phyloP scores from a whole-genome alignment of 257 asterid genomes.

The Henckelia pumila region DNA sequence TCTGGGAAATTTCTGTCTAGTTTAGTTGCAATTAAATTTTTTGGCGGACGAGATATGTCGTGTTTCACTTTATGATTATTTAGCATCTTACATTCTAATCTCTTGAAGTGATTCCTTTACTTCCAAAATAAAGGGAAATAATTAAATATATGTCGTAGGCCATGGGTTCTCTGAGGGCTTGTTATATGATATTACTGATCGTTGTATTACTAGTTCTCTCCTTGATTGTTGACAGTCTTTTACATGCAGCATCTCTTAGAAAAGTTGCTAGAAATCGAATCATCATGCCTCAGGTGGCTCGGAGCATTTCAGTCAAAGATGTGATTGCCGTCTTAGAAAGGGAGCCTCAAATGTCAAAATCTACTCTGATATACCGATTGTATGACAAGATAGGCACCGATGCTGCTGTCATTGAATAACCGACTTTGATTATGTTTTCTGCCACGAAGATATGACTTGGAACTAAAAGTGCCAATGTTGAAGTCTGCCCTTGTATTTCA shows the following conservation, averaged over 20 bases:
- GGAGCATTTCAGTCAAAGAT: constrained; percentile 74
- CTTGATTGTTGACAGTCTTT: neutral
- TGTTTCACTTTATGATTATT: neutral
- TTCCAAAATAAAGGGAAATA: neutral
- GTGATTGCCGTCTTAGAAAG: constrained; percentile 81
- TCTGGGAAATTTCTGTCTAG: neutral
- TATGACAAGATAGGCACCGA: constrained; percentile 47
- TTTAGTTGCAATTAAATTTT: neutral
- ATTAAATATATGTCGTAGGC: neutral
- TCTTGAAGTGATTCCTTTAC: neutral
- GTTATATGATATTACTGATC: neutral
- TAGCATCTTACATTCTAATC: neutral
- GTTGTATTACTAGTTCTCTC: neutral
- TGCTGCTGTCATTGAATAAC: constrained; percentile 32
- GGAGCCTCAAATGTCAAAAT: constrained; percentile 90
- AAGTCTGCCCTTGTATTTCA: neutral
- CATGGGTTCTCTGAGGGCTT: neutral
- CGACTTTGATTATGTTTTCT: neutral
- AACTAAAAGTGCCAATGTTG: neutral
- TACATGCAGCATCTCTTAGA: constrained; percentile 44
- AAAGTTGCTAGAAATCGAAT: constrained; percentile 67
- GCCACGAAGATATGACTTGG: neutral
- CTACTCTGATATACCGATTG: constrained; percentile 60
- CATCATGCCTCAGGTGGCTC: constrained; percentile 43
- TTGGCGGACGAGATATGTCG: neutral